Percentiles rank a stretch among this genome's conserved stretches.
Evolutionary conservation across 371 early-diverging fungal species (phyloP).

Genomic region (Mortierella sp.): DNA sequence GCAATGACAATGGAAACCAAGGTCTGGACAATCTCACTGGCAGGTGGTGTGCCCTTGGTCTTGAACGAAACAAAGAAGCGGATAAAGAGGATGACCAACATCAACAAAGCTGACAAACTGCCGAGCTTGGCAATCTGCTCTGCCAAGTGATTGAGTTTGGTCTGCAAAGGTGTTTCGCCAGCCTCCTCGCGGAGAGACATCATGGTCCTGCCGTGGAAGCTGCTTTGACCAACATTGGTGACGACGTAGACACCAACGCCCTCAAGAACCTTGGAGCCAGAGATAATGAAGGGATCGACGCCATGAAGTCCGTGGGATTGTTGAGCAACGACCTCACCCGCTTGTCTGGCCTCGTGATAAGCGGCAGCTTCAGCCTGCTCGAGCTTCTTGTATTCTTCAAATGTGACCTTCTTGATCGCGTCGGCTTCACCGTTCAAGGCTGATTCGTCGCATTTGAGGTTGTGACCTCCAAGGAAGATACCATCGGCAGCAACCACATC

Average conservation of each 20-base stretch:
- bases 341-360: constrained; percentile 10
- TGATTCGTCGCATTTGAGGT: constrained; percentile 90
- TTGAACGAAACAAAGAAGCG: constrained; percentile 63
- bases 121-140: constrained; percentile 78
- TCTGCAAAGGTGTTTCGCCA: constrained; percentile 76
- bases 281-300: constrained; percentile 74
- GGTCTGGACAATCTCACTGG: constrained; percentile 54
- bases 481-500: constrained; percentile 95
- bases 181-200: constrained; percentile 67
- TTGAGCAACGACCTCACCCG: not conserved
- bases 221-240: constrained; percentile 72
- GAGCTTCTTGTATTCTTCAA: constrained; percentile 31
- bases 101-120: constrained; percentile 65
- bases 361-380: constrained; percentile 62
- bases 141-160: constrained; percentile 72
- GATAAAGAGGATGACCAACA: constrained; percentile 69
- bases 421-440: constrained; percentile 94
- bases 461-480: constrained; percentile 81
- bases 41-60: constrained; percentile 51
- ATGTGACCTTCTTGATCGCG: constrained; percentile 72
- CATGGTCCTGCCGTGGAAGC: constrained; percentile 81
- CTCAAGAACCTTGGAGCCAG: constrained; percentile 79
- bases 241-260: constrained; percentile 80
- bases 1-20: constrained; percentile 72
- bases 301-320: constrained; percentile 23